Base-by-base conservation (phyloP, 805 yeast species). In the Cyberlindnera xylosilytica region DNA sequence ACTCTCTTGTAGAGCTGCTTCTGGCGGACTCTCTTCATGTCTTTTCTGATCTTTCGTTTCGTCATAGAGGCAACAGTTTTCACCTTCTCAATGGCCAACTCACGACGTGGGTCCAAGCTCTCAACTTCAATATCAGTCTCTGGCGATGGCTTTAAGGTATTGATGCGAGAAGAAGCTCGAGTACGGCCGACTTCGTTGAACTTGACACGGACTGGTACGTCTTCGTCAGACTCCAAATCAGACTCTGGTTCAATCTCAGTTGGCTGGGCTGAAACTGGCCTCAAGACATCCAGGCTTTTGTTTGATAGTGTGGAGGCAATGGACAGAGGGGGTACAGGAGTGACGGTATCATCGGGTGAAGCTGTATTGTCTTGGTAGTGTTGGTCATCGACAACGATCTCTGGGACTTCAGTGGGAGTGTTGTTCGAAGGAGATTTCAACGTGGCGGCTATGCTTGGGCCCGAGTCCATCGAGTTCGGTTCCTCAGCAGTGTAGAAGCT, bases 61-160 rank as follows among this genome's bases (percentile, higher is more conserved):
- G 62, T 57, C 8, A 47, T 55, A 5, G 52, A 43, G 1, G 64
- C 58, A 16, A 46, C 48, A 15, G 45, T 44, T 24, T 56, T 62
- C 10, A 63, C 27, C 26, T 41, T 57, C 17, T 49, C 52, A 5
- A 54, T 45, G 3, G 58, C 35, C 16, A 49, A 37, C 15, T 49
- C 47, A 6, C 51, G 53, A 26, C 35, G 42, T 16, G 56, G 48
- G 4, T 46, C 51, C 27, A 56, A 26, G 9, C 23, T n/a, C 8
- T n/a, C 48, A 5, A 34, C 28, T 5, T 26, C 17, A 4, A 45
- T 20, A 24, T 38, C 36, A 7, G n/a, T 11, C 1, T 29, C 41
- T 2, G 51, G 51, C 4, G 41, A 23, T 12, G 49, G 49, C 20
- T 30, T 43, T 38, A 45, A 20, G 16, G 40, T 33, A 13, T 35